Evolutionary conservation across 192 early-diverging fungal species (phyloP), one percentile per base, ranked within the genome.

Genomic region (Podila clonocystis): DNA sequence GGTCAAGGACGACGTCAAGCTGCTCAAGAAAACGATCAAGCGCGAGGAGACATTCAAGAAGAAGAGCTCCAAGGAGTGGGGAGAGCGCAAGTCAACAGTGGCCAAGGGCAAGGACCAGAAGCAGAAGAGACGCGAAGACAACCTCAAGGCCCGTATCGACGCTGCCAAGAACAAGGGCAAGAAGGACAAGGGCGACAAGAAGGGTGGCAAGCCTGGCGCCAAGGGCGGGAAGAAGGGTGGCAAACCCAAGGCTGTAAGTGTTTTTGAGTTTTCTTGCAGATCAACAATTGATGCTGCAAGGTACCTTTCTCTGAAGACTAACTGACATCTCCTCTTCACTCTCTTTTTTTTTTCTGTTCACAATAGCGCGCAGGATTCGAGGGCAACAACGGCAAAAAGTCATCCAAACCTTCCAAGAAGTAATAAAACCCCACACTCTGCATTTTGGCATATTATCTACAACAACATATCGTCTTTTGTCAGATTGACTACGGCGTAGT

Each of bases 11-110:
- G 94, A 99, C 60, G 75, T 91, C 64, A 94, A 91, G 75, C 83
- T 97, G 50, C 87, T 99, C 41, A 96, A 97, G 84, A 97, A 96
- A 84, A 93, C 93, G 2, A 89, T 99, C 41, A 97, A 96, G 82
- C 91, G 94, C 59, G 87, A 93, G 67, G 91, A 95, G 67, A 87
- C 93, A 70, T 72, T 84, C 66, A 99, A 99, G 91, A 84, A 82
- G 76, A 97, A 95, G 92, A 95, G 93, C 70, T 74, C 89, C 31
- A 85, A 91, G 62, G 91, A 93, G 60, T 99, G 97, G 97, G 76
- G 82, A 17, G 90, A 95, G 36, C 91, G 97, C 57, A 87, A 91
- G 67, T 84, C 93, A 22, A 86, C 85, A 20, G 87, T 93, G 49
- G 84, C 82, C 48, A 87, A 90, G 36, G 79, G 87, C 31, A 88